These are phyloP conservation scores for Penicillium sp. DNA, from an alignment of 2,329 filamentous ascomycete genomes.

Conservation along the genomic window DNA sequence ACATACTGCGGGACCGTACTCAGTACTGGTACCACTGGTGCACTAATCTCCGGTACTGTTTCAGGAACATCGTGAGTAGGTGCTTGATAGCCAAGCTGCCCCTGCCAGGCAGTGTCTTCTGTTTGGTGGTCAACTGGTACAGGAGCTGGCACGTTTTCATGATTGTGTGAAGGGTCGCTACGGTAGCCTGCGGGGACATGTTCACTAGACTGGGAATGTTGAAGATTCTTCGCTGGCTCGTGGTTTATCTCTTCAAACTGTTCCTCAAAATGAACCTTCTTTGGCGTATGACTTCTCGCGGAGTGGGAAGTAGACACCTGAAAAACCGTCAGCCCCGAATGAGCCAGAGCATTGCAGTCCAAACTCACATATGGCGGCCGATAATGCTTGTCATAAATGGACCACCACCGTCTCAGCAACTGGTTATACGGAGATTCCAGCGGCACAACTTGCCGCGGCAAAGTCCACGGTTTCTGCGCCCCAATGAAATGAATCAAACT, in stretches of 20 bases:
- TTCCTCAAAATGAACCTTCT: conserved; percentile 1
- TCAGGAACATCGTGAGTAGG: neutral
- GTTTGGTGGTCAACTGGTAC: neutral
- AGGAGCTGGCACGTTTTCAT: conserved; percentile 3
- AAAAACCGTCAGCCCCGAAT: neutral
- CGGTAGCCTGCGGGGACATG: neutral
- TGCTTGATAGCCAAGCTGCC: conserved; percentile 2
- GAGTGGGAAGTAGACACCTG: conserved; percentile 9
- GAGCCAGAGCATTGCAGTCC: neutral
- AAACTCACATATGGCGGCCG: conserved; percentile 40
- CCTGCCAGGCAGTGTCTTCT: neutral
- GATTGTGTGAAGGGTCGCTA: neutral
- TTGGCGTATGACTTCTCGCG: neutral
- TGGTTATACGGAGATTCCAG: conserved; percentile 66
- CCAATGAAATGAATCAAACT: conserved; percentile 95
- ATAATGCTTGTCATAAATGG: conserved; percentile 88
- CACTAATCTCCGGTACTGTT: neutral
- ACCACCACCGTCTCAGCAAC: conserved; percentile 88
- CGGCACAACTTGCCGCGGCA: conserved; percentile 47
- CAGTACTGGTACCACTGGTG: conserved; percentile 20
- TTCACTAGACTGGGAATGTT: conserved; percentile 6
- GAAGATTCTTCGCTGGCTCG: conserved; percentile 5
- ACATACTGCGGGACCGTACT: conserved; percentile 49
- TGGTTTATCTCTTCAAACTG: neutral
- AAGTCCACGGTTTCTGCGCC: conserved; percentile 82